Percentiles rank a stretch among this genome's conserved stretches.
These are phyloP conservation scores for Penicillium salamii DNA, from an alignment of 495 filamentous ascomycete genomes.

Conservation along the genomic window DNA sequence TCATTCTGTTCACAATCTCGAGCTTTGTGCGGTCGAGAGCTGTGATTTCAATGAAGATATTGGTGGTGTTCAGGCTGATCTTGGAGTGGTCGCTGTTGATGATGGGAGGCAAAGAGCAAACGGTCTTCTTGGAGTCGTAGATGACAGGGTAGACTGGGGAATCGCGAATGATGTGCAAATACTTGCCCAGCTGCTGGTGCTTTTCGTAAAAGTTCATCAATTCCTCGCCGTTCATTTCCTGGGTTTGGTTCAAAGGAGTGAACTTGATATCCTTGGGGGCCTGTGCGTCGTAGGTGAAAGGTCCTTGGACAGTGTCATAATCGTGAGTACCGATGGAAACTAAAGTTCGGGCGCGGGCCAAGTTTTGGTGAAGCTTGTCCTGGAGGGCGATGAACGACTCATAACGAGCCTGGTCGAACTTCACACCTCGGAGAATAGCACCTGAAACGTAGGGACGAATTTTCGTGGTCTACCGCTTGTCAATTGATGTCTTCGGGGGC, in stretches of 20 bases:
- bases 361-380: slow-evolving; percentile 96
- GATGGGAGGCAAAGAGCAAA: slow-evolving; percentile 93
- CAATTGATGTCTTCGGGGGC: background rate
- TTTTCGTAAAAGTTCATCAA: slow-evolving; percentile 95
- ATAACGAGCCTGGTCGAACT: slow-evolving; percentile 85
- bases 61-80: slow-evolving; percentile 83
- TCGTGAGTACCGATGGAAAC: slow-evolving; percentile 98
- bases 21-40: slow-evolving; percentile 97
- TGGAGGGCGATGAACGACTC: slow-evolving; percentile 97
- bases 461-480: slow-evolving; percentile 55
- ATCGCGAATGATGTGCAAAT: slow-evolving; percentile 89
- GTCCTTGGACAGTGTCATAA: slow-evolving; percentile 86
- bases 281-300: slow-evolving; percentile 94
- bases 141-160: slow-evolving; percentile 96
- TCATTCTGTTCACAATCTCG: slow-evolving; percentile 89
- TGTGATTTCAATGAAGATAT: slow-evolving; percentile 96
- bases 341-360: slow-evolving; percentile 87
- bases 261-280: slow-evolving; percentile 92
- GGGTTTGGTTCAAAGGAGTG: slow-evolving; percentile 82
- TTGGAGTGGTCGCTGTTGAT: slow-evolving; percentile 98
- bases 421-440: slow-evolving; percentile 84
- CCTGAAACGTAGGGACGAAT: slow-evolving; percentile 84
- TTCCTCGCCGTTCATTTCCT: slow-evolving; percentile 81
- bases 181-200: slow-evolving; percentile 77
- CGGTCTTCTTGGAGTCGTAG: slow-evolving; percentile 79